Evolutionary conservation across 2,329 filamentous ascomycete genomes (phyloP).

Genomic region (Calonectria fujianensis): DNA sequence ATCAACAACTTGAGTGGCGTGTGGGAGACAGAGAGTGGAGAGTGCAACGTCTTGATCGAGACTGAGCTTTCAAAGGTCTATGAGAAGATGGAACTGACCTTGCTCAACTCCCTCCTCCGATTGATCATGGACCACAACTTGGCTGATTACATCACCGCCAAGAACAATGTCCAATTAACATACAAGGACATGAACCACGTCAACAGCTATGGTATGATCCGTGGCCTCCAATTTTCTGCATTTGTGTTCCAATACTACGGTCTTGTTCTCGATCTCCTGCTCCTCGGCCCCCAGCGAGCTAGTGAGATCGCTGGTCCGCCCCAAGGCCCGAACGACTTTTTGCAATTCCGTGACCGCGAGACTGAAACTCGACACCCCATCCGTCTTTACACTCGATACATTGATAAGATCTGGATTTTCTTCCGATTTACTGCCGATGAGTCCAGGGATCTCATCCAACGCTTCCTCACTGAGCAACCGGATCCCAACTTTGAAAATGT

Average conservation of each 20-base stretch:
- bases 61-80: constrained; percentile 99
- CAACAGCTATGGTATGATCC: constrained; percentile 99
- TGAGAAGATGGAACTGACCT: constrained; percentile 97
- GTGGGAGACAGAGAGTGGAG: constrained; percentile 94
- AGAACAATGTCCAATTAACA: constrained; percentile 99
- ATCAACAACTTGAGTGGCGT: constrained; percentile 98
- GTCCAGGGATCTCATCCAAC: constrained; percentile 95
- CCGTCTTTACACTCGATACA: constrained; percentile 96
- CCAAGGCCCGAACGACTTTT: constrained; percentile 95
- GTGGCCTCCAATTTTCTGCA: constrained; percentile 96
- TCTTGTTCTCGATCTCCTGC: constrained; percentile 91
- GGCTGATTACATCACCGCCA: constrained; percentile 98
- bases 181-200: constrained; percentile 99
- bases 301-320: constrained; percentile 97
- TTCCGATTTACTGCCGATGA: constrained; percentile 95
- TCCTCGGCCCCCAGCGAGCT: constrained; percentile 95
- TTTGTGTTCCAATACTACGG: constrained; percentile 99
- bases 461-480: constrained; percentile 97
- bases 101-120: constrained; percentile 93
- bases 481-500: constrained; percentile 99
- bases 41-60: constrained; percentile 99
- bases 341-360: constrained; percentile 95
- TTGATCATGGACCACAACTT: constrained; percentile 99
- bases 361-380: constrained; percentile 97
- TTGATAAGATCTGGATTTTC: constrained; percentile 99